These are phyloP conservation scores for Scenedesmus sp. DNA, from an alignment of 163 green algal species.

Conservation along the genomic window DNA sequence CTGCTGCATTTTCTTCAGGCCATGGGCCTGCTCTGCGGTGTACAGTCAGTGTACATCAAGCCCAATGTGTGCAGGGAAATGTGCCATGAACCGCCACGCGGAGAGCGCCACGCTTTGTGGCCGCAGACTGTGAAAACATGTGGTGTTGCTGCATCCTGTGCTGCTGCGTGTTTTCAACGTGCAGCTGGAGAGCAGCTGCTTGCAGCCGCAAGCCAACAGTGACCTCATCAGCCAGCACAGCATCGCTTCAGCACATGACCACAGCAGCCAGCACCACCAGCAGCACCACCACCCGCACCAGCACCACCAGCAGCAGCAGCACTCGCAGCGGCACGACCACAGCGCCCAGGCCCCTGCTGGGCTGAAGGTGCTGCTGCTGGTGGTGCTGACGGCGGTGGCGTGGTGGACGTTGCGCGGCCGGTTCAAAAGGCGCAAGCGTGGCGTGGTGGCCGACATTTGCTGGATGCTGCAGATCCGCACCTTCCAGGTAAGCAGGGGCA, in stretches of 20 bases:
- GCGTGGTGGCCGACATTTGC: conserved; percentile 38
- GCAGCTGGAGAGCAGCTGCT: conserved; percentile 33
- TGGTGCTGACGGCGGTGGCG: background rate
- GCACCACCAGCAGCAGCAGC: background rate
- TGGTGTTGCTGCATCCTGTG: background rate
- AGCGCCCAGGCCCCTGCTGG: background rate
- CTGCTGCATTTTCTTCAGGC: no score
- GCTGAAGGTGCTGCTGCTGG: background rate
- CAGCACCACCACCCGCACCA: conserved; percentile 30
- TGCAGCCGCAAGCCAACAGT: background rate
- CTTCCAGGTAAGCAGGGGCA: conserved; percentile 73
- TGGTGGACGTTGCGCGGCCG: background rate
- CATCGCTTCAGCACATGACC: background rate
- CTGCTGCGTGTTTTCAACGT: background rate
- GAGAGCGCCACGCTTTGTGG: no score
- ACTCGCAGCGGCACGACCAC: background rate
- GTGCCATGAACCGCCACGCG: no score
- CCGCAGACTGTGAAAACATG: no score
- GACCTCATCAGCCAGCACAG: background rate
- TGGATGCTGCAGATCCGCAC: conserved; percentile 72
- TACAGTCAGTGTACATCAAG: no score
- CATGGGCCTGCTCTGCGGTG: no score
- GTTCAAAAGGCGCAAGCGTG: conserved; percentile 3
- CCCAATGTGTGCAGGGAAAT: no score
- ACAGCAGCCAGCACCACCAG: conserved; percentile 8